Base-by-base conservation (phyloP, 345 rosid genomes). In the Pelargonium nanum region DNA sequence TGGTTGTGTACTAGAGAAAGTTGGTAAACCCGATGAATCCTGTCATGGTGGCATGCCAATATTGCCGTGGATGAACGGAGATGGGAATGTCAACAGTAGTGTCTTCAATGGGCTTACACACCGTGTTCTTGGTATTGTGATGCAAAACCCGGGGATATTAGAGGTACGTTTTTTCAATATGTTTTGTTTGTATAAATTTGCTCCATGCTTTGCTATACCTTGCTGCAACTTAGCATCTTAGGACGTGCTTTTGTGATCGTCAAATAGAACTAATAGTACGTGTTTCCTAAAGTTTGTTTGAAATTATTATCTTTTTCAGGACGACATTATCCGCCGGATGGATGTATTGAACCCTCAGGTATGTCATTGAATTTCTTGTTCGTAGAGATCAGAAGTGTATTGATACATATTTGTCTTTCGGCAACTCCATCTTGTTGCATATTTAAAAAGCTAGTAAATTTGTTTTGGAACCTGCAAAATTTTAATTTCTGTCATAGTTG, bases 291-390 rank as follows among this genome's bases (percentile, higher is more conserved):
- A 9, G 24, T 63, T 67, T 15, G 60, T 62, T 7, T 51, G 54
- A 26, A 26, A 19, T 19, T 56, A 19, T 6, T 59, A 15, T 13
- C 59, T 34, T 65, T 32, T 54, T 51, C 88, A 93, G 99, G 90
- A 84, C 56, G 81, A 84, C 62, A 81, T 89, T 57, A 74, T 87
- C 54, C 68, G 59, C 70, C 73, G 58, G 61, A 73, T 88, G 76
- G 92, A 87, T 70, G 93, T 80, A 22, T 71, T 93, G 65, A 93
- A 84, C 67, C 97, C 94, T 32, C 96, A 89, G 99, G 97, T 89
- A 85, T 48, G 65, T 60, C 63, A 19, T 55, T 61, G 23, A 62
- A 55, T 34, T 55, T 56, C 48, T 45, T 55, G 25, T 34, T 4
- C 10, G 12, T 15, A 34, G 45, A 34, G 45, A 34, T 34, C 10